Conservation (phyloP, 2,329 filamentous ascomycete genomes). For the Xylaria sp. region DNA sequence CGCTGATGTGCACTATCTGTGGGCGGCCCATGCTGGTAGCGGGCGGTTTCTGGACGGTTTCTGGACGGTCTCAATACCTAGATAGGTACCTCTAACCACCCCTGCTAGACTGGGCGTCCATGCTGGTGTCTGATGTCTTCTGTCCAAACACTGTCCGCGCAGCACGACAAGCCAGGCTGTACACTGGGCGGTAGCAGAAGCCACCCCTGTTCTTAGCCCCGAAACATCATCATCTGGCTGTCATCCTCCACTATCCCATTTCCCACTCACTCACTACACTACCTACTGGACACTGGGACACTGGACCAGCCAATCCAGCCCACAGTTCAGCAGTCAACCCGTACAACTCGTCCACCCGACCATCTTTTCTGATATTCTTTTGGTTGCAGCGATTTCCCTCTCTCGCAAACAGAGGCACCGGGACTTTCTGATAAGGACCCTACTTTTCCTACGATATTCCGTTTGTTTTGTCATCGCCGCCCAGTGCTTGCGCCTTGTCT, state of each 20-base stretch:
- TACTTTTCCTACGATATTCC: slow-evolving; percentile 11
- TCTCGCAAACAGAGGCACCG: background rate
- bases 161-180: too few species aligned
- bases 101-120: slow-evolving; percentile 4
- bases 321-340: too few species aligned
- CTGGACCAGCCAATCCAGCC: slow-evolving; percentile 26
- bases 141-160: too few species aligned
- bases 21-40: slow-evolving; percentile 5
- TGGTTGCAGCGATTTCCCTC: slow-evolving; percentile 15
- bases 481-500: slow-evolving; percentile 11
- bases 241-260: slow-evolving; percentile 27
- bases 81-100: background rate
- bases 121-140: too few species aligned
- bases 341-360: slow-evolving; percentile 14
- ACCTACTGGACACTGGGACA: too few species aligned
- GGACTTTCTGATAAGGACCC: background rate
- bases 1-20: slow-evolving; percentile 2
- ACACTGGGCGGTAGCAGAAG: background rate
- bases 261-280: slow-evolving; percentile 13
- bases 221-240: slow-evolving; percentile 29
- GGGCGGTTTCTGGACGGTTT: background rate
- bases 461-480: slow-evolving; percentile 17
- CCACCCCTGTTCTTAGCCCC: slow-evolving; percentile 5
- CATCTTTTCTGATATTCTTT: slow-evolving; percentile 20
- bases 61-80: too few species aligned